Conservation (phyloP, 441 rosid species). For the Gossypium schwendimanii region DNA sequence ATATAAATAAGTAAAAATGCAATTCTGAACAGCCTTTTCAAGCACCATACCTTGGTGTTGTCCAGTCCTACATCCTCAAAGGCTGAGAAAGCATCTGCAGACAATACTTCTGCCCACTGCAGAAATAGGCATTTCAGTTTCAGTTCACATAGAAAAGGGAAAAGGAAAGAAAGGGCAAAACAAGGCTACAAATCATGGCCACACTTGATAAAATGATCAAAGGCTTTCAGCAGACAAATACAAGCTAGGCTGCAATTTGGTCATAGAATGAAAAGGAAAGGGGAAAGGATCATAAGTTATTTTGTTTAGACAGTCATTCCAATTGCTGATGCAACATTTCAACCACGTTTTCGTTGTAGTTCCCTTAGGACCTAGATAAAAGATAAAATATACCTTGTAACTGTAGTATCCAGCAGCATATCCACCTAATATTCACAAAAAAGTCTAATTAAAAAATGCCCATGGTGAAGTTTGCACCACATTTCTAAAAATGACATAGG, state of each 20-base stretch:
- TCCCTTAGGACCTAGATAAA: background rate
- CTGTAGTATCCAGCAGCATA: constrained; percentile 97
- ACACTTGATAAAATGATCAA: background rate
- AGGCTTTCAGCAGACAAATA: background rate
- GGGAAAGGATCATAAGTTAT: background rate
- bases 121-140: constrained; percentile 18
- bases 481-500: background rate
- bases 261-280: background rate
- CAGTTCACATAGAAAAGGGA: constrained; percentile 14
- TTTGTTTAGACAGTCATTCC: background rate
- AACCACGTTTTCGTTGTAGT: background rate
- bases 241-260: background rate
- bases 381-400: constrained; percentile 58
- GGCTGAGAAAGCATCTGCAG: constrained; percentile 99
- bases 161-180: background rate
- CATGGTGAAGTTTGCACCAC: background rate
- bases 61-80: constrained; percentile 89
- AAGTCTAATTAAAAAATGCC: background rate
- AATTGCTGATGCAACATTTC: background rate
- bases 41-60: constrained; percentile 47
- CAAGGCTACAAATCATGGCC: background rate
- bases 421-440: constrained; percentile 50
- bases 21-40: constrained; percentile 12
- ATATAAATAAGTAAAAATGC: constrained; percentile 2
- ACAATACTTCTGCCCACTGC: constrained; percentile 98